These are phyloP conservation scores for Fonsecaea pugnacius DNA, from an alignment of 2,329 filamentous ascomycete genomes.

Conservation along the genomic window DNA sequence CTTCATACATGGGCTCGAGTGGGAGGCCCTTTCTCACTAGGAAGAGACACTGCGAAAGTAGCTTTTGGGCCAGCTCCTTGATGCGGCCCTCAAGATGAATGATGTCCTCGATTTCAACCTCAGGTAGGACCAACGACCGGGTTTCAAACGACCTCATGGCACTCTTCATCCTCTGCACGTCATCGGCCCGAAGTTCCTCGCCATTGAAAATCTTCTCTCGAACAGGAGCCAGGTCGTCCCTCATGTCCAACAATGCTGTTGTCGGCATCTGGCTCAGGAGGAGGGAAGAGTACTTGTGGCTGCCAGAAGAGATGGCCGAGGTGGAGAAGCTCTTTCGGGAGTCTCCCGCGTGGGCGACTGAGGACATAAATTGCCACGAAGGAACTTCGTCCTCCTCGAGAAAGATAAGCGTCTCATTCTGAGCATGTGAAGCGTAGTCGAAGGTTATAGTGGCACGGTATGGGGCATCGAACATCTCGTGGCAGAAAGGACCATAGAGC, in stretches of 20 bases:
- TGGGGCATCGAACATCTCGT: constrained; percentile 16
- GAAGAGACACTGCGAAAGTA: constrained; percentile 8
- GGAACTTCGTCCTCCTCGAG: constrained; percentile 15
- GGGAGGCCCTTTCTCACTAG: constrained; percentile 13
- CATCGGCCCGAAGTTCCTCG: background rate
- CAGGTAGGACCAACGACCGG: constrained; percentile 9
- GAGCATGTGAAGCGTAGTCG: background rate
- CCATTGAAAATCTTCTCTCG: constrained; percentile 2
- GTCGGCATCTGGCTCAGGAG: constrained; percentile 9
- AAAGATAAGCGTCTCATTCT: constrained; percentile 3
- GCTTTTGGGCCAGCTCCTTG: background rate
- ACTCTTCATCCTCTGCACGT: constrained; percentile 1
- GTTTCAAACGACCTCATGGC: constrained; percentile 8
- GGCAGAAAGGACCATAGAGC: constrained; percentile 14
- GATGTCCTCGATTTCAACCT: constrained; percentile 1
- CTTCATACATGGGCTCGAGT: constrained; percentile 19
- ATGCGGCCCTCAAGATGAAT: background rate
- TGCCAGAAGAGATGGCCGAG: background rate
- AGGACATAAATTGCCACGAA: constrained; percentile 16
- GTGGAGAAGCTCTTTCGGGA: constrained; percentile 1
- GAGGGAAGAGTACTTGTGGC: constrained; percentile 9
- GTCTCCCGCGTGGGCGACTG: background rate
- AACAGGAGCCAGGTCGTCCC: constrained; percentile 3
- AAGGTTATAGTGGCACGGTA: constrained; percentile 1
- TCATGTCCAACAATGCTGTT: background rate